Evolutionary conservation across 164 flowering plant species (phyloP), one percentile per base, ranked within the genome.

Genomic region (Vitis amurensis): DNA sequence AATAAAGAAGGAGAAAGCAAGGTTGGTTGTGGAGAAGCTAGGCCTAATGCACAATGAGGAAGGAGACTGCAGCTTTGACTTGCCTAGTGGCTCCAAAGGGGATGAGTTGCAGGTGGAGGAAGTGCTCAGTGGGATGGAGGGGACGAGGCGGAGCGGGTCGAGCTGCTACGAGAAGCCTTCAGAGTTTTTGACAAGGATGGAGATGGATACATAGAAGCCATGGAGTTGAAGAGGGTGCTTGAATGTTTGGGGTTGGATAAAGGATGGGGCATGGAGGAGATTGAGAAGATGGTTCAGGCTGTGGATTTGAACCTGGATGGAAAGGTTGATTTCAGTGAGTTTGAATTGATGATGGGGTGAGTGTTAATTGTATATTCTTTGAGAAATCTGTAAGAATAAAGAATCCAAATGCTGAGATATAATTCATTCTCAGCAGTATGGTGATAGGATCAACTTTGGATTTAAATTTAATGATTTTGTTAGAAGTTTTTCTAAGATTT

Each of bases 301-400:
- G 87, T 76, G 50, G 93, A 89, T 77, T 62, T 83, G 76, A 86
- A 86, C 68, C 75, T 80, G 10, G 89, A 89, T 69, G 90, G 88
- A 8, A 86, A 77, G 67, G 86, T 87, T n/a, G 91, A 87, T 82
- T 89, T 87, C 71, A 31, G 62, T 31, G 90, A 89, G 69, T 86
- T 89, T 76, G 80, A 84, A 19, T 59, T 77, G 58, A 81, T 87
- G 84, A 86, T 87, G 89, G 73, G 68, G 67, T 57, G 30, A 58
- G 10, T 15, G 1, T 11, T n/a, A 53, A 67, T 55, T 67, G 52
- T 68, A 19, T 56, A 56, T 64, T 62, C 23, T 47, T 6, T 37
- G 44, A 37, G 4, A 37, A 37, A 37, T 37, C 44, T 37, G 44
- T 37, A 37, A 37, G 44, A 37, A 37, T 37, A 37, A 37, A 37